Percentiles rank a stretch among this genome's conserved stretches.
Conservation (phyloP, 176 grass and related monocot species). For the Thalia dealbata region DNA sequence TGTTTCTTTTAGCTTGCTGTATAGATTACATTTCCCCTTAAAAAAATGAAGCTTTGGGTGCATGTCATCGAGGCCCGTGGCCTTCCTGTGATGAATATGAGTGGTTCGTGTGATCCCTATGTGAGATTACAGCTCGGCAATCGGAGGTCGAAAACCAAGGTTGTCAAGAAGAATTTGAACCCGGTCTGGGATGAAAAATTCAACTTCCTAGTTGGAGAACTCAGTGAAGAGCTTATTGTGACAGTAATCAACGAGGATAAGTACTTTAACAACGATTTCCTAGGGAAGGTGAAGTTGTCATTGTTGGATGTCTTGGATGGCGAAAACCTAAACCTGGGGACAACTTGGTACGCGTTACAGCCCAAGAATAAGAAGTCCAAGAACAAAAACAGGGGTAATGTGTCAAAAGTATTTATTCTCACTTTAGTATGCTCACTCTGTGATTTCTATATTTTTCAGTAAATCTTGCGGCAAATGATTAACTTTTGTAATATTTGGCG, state of each 20-base stretch:
- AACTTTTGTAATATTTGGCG: not conserved
- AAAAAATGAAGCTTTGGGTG: conserved; percentile 53
- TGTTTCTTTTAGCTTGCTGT: not conserved
- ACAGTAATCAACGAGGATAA: conserved; percentile 67
- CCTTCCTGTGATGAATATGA: conserved; percentile 60
- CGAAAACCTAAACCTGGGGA: conserved; percentile 43
- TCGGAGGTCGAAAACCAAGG: conserved; percentile 64
- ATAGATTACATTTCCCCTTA: not conserved
- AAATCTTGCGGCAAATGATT: not conserved
- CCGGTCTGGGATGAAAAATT: conserved; percentile 92
- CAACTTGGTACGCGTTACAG: conserved; percentile 61
- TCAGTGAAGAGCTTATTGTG: conserved; percentile 53
- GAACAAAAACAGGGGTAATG: conserved; percentile 58
- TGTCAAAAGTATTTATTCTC: conserved; percentile 2
- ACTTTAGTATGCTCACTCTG: conserved; percentile 4
- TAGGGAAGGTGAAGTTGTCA: conserved; percentile 60
- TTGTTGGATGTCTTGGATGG: conserved; percentile 45
- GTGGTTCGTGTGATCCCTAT: conserved; percentile 71
- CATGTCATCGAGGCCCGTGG: conserved; percentile 66
- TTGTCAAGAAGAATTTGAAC: conserved; percentile 76
- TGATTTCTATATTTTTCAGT: not conserved
- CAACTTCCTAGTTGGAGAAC: conserved; percentile 49
- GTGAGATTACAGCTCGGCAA: conserved; percentile 73
- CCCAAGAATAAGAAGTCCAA: conserved; percentile 62
- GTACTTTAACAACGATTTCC: conserved; percentile 60